A percentile compares a stretch with the other conserved stretches of the same genome.
phyloP scores from a whole-genome alignment of 306 rosid species.

The Vicia faba region DNA sequence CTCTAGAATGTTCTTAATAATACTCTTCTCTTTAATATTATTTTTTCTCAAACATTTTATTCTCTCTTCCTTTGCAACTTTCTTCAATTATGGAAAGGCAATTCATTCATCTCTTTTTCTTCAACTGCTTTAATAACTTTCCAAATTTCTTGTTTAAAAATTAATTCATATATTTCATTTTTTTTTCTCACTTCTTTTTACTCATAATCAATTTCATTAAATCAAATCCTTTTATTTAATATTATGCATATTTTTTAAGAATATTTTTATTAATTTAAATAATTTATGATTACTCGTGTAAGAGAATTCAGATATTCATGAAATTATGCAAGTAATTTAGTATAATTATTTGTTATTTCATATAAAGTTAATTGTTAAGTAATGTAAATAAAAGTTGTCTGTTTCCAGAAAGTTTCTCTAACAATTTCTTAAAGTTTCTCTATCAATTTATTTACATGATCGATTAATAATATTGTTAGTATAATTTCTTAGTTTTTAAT shows the following conservation, averaged over 20 bases:
- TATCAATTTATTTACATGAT: no score
- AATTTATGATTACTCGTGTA: no score
- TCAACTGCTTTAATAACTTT: slow-evolving; percentile 52
- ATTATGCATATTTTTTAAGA: no score
- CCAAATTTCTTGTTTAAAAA: slow-evolving; percentile 10
- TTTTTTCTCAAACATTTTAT: not conserved
- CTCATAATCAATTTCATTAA: not conserved
- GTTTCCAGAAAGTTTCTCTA: no score
- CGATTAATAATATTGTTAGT: no score
- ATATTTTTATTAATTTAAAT: not conserved
- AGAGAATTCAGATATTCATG: no score
- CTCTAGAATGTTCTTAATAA: slow-evolving; percentile 55
- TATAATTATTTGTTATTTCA: no score
- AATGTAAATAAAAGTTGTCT: no score
- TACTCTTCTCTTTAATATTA: not conserved
- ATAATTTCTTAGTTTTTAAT: no score
- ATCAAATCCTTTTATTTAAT: not conserved
- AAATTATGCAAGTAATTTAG: no score
- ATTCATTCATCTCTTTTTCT: not conserved
- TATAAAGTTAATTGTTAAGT: no score
- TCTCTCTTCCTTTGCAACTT: not conserved
- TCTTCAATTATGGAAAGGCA: not conserved
- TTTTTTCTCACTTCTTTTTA: not conserved
- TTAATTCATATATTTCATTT: not conserved
- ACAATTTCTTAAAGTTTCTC: no score